Conservation (phyloP, 2,329 filamentous ascomycete species). For the Xylaria sp. region DNA sequence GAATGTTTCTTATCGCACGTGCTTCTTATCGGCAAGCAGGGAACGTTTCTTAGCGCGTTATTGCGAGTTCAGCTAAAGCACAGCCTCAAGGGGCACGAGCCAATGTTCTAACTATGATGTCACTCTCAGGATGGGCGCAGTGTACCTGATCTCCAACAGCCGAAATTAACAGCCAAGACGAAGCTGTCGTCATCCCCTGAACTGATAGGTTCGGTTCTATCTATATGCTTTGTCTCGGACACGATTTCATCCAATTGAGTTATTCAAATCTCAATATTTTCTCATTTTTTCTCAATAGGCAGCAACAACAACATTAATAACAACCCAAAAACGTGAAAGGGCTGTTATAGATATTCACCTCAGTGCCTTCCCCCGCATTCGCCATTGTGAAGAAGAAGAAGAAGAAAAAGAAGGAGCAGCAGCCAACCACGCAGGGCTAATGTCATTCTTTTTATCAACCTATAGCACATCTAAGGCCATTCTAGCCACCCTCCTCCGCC, state of each 20-base stretch:
- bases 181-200: conserved; percentile 11
- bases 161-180: not conserved
- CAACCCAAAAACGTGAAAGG: not conserved
- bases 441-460: not conserved
- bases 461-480: not conserved
- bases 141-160: not conserved
- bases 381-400: not conserved
- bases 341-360: not conserved
- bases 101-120: conserved; percentile 2
- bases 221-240: too few relatives aligned
- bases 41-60: too few relatives aligned
- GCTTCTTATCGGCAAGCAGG: conserved; percentile 3
- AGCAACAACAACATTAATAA: too few relatives aligned
- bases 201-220: not conserved
- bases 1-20: conserved; percentile 10
- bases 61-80: too few relatives aligned
- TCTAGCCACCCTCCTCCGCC: not conserved
- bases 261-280: not conserved
- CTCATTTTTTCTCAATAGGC: not conserved
- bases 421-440: not conserved
- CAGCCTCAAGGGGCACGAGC: too few relatives aligned
- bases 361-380: not conserved
- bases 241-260: too few relatives aligned
- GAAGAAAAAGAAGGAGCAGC: not conserved
- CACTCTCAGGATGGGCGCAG: not conserved